Evolutionary conservation across 768 basidiomycete genomes (phyloP).

Genomic region (Asterophora lycoperdoides): DNA sequence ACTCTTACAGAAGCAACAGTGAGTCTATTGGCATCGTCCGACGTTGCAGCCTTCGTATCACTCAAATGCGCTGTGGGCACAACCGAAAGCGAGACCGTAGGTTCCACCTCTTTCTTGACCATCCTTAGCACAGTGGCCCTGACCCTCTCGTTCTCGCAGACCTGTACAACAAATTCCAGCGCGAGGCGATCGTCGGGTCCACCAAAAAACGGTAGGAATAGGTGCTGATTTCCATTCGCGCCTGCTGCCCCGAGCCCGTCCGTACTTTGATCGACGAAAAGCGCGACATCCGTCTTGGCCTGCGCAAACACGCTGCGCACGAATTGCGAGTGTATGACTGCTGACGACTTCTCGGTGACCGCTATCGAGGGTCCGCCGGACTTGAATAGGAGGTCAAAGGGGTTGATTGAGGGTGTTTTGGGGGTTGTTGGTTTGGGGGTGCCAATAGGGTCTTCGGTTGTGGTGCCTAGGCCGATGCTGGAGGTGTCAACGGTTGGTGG

Average conservation of each 20-base stretch:
- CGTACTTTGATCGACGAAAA: slow-evolving; percentile 72
- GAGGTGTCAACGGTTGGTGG: slow-evolving; percentile 30
- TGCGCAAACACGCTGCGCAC: slow-evolving; percentile 76
- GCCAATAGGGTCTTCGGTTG: not conserved
- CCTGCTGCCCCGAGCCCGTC: slow-evolving; percentile 8
- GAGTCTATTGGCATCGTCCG: slow-evolving; percentile 34
- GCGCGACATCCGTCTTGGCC: slow-evolving; percentile 68
- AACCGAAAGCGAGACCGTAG: slow-evolving; percentile 5
- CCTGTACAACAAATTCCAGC: slow-evolving; percentile 77
- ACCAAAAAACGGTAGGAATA: slow-evolving; percentile 91
- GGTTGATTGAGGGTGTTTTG: slow-evolving; percentile 37
- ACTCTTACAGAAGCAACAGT: slow-evolving; percentile 48
- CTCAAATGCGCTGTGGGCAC: slow-evolving; percentile 27
- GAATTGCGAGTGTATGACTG: slow-evolving; percentile 73
- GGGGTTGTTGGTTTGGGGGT: slow-evolving; percentile 10
- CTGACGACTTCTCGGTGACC: slow-evolving; percentile 36
- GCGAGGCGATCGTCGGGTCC: slow-evolving; percentile 91
- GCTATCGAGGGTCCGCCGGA: slow-evolving; percentile 6
- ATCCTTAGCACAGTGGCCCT: slow-evolving; percentile 75
- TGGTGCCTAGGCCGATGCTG: not conserved
- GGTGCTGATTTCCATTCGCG: slow-evolving; percentile 44
- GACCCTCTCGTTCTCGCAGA: slow-evolving; percentile 65
- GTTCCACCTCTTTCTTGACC: slow-evolving; percentile 39
- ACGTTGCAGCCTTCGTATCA: not conserved
- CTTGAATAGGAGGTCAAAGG: slow-evolving; percentile 70